Evolutionary conservation across 2,329 filamentous ascomycete species (phyloP).

Genomic region (Ophiostoma tasmaniense): DNA sequence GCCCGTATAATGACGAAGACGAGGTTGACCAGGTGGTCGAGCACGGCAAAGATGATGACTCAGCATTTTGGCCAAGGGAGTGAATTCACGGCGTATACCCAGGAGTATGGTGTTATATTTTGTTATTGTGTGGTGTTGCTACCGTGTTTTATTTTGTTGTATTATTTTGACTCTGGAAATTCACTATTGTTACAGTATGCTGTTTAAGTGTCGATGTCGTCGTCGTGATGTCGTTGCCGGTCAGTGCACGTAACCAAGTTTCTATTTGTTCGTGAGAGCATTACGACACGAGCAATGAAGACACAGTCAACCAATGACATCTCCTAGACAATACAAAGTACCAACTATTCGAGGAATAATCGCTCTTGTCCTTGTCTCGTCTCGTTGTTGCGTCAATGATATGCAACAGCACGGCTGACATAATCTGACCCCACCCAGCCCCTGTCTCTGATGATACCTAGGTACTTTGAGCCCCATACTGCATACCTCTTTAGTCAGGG

Average conservation of each 20-base stretch:
- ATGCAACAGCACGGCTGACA: not conserved
- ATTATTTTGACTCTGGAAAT: not conserved
- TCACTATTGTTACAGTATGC: not conserved
- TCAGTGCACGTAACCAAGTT: not conserved
- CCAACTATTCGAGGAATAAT: too few species aligned
- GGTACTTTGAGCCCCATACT: not conserved
- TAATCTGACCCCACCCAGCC: not conserved
- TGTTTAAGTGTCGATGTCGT: not conserved
- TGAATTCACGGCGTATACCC: slow-evolving; percentile 3
- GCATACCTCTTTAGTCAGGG: slow-evolving; percentile 6
- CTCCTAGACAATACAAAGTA: too few species aligned
- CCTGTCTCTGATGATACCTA: not conserved
- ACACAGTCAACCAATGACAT: too few species aligned
- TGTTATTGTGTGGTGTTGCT: not conserved
- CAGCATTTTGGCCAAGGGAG: not conserved
- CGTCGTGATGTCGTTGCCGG: not conserved
- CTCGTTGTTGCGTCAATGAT: too few species aligned
- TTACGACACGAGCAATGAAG: not conserved
- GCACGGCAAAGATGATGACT: not conserved
- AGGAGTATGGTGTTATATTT: not conserved
- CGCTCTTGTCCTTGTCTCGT: not conserved
- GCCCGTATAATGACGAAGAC: not conserved
- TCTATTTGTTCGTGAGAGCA: not conserved
- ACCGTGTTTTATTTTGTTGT: not conserved
- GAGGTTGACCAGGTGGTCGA: not conserved